Percentiles rank a stretch among this genome's conserved stretches.
Evolutionary conservation across 768 basidiomycete species (phyloP).

Genomic region (Jaapia argillacea): DNA sequence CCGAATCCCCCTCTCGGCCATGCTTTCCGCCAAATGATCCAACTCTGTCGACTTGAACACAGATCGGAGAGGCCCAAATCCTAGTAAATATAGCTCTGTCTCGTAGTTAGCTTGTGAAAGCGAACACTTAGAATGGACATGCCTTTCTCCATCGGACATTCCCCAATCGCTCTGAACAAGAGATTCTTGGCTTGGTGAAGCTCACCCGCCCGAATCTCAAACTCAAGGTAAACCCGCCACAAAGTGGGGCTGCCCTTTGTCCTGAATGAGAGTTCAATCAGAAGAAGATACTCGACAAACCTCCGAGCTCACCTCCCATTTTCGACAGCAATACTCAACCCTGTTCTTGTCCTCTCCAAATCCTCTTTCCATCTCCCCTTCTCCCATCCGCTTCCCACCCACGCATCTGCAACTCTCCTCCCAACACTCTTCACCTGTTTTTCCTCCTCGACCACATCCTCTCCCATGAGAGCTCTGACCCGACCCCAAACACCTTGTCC

Average conservation of each 20-base stretch:
- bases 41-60: slow-evolving; percentile 56
- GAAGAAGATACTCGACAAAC: slow-evolving; percentile 4
- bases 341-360: slow-evolving; percentile 57
- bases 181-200: slow-evolving; percentile 57
- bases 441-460: slow-evolving; percentile 22
- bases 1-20: slow-evolving; percentile 69
- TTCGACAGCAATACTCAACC: slow-evolving; percentile 51
- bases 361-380: slow-evolving; percentile 61
- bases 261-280: slow-evolving; percentile 25
- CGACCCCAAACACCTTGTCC: slow-evolving; percentile 75
- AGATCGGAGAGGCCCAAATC: slow-evolving; percentile 59
- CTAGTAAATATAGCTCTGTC: slow-evolving; percentile 67
- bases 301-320: slow-evolving; percentile 46
- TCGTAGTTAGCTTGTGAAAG: too few relatives aligned
- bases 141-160: slow-evolving; percentile 76
- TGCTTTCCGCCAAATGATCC: slow-evolving; percentile 51
- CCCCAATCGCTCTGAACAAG: slow-evolving; percentile 62
- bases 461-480: slow-evolving; percentile 47
- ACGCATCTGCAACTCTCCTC: slow-evolving; percentile 58
- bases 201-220: slow-evolving; percentile 60
- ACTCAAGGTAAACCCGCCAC: slow-evolving; percentile 69
- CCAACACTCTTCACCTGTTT: slow-evolving; percentile 43
- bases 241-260: slow-evolving; percentile 54
- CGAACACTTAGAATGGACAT: slow-evolving; percentile 10
- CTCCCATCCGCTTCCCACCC: slow-evolving; percentile 69